Evolutionary conservation across 208 protist species (phyloP).

Genomic region (Trypanosoma avium): DNA sequence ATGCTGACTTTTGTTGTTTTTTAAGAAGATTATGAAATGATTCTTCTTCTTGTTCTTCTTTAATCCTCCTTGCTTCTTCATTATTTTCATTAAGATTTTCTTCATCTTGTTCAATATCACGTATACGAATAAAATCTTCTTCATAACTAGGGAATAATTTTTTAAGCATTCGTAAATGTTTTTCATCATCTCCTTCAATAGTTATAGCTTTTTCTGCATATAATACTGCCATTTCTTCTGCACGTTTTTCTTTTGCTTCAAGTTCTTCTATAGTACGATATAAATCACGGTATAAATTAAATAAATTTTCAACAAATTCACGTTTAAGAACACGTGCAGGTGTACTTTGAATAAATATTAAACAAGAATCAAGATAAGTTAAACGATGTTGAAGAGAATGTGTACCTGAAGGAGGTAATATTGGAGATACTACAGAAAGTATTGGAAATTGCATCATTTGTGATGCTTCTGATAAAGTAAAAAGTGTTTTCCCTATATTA

Average conservation of each 20-base stretch:
- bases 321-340: conserved; percentile 49
- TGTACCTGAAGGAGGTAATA: conserved; percentile 30
- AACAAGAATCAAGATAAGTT: conserved; percentile 75
- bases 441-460: conserved; percentile 68
- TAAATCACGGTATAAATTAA: conserved; percentile 63
- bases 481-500: conserved; percentile 27
- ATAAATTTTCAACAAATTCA: conserved; percentile 65
- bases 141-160: conserved; percentile 94
- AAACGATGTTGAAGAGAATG: conserved; percentile 56
- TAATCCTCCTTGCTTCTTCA: conserved; percentile 30
- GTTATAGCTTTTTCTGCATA: conserved; percentile 89
- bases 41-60: too few relatives aligned
- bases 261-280: conserved; percentile 68
- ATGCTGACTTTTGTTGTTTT: too few relatives aligned
- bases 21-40: too few relatives aligned
- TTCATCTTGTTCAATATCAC: conserved; percentile 35
- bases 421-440: conserved; percentile 26
- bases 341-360: conserved; percentile 51
- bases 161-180: conserved; percentile 80
- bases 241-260: conserved; percentile 71
- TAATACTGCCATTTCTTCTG: conserved; percentile 85
- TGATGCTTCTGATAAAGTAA: conserved; percentile 42
- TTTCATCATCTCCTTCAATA: conserved; percentile 93
- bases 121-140: conserved; percentile 77
- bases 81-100: conserved; percentile 24